These are phyloP conservation scores for Pseudocercospora pini-densiflorae DNA, from an alignment of 2,329 filamentous ascomycete genomes.

Conservation along the genomic window DNA sequence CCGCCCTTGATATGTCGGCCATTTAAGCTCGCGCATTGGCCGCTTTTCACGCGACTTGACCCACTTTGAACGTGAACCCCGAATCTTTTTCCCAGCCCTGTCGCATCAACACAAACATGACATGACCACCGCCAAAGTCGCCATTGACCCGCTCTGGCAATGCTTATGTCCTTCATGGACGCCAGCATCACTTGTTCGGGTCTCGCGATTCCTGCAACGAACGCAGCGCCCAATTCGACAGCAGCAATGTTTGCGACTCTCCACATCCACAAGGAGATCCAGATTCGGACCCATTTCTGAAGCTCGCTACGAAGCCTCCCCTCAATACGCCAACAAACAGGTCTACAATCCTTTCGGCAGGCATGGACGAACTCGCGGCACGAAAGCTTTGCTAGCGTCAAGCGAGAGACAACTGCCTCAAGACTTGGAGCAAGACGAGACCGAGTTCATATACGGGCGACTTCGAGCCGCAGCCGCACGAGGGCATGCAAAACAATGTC, in stretches of 20 bases:
- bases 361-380: background rate
- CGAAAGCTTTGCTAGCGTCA: background rate
- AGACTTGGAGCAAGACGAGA: constrained; percentile 24
- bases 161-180: constrained; percentile 62
- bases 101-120: constrained; percentile 20
- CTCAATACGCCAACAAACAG: constrained; percentile 12
- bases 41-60: background rate
- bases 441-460: constrained; percentile 52
- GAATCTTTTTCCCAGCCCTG: background rate
- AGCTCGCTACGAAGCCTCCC: constrained; percentile 7
- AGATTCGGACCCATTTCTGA: background rate
- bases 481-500: constrained; percentile 46
- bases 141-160: constrained; percentile 65
- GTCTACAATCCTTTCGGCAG: background rate
- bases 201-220: constrained; percentile 18
- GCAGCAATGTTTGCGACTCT: constrained; percentile 25
- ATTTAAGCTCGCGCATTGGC: background rate
- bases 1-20: background rate
- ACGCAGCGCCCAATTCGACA: constrained; percentile 21
- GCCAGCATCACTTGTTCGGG: background rate
- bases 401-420: background rate
- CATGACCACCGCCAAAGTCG: constrained; percentile 43
- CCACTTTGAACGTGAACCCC: background rate
- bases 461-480: constrained; percentile 49
- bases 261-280: constrained; percentile 9